Percentiles rank a stretch among this genome's conserved stretches.
phyloP scores from a whole-genome alignment of 2,329 filamentous ascomycete genomes.

The Tolypocladium tundrense region DNA sequence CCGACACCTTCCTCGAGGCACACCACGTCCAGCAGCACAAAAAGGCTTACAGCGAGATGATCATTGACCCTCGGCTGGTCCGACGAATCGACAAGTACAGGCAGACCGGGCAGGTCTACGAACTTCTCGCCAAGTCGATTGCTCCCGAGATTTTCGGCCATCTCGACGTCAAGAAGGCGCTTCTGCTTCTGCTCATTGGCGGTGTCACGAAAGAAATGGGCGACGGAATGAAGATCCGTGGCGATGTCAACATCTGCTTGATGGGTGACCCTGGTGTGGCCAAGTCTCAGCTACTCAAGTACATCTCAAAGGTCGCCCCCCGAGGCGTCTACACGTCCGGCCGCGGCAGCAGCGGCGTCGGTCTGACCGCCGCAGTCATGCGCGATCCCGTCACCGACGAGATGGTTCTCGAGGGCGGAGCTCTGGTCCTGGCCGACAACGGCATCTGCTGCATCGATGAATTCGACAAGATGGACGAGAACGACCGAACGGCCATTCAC shows the following conservation, averaged over 20 bases:
- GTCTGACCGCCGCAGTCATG: slow-evolving; percentile 76
- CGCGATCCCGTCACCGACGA: slow-evolving; percentile 75
- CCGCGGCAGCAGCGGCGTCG: slow-evolving; percentile 70
- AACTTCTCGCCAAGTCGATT: slow-evolving; percentile 90
- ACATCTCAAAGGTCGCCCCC: slow-evolving; percentile 95
- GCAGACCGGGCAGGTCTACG: slow-evolving; percentile 84
- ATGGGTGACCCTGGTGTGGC: slow-evolving; percentile 99
- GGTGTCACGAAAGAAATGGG: slow-evolving; percentile 95
- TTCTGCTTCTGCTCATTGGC: slow-evolving; percentile 89
- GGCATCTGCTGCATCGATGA: slow-evolving; percentile 82
- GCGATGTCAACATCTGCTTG: slow-evolving; percentile 95
- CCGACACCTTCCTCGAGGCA: slow-evolving; percentile 93
- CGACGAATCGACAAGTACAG: slow-evolving; percentile 78
- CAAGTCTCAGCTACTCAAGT: slow-evolving; percentile 96
- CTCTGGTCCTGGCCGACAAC: slow-evolving; percentile 70
- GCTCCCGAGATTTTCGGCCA: slow-evolving; percentile 96
- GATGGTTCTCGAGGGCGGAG: slow-evolving; percentile 75
- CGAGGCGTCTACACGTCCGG: slow-evolving; percentile 80
- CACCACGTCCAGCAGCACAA: slow-evolving; percentile 94
- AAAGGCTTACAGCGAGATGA: slow-evolving; percentile 91
- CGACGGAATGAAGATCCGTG: slow-evolving; percentile 97
- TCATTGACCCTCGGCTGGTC: slow-evolving; percentile 69
- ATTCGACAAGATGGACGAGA: slow-evolving; percentile 85
- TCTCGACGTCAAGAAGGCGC: slow-evolving; percentile 93
- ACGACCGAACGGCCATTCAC: slow-evolving; percentile 72